phyloP scores from a whole-genome alignment of 2,329 filamentous ascomycete species.

The Pyrenochaeta sp. region DNA sequence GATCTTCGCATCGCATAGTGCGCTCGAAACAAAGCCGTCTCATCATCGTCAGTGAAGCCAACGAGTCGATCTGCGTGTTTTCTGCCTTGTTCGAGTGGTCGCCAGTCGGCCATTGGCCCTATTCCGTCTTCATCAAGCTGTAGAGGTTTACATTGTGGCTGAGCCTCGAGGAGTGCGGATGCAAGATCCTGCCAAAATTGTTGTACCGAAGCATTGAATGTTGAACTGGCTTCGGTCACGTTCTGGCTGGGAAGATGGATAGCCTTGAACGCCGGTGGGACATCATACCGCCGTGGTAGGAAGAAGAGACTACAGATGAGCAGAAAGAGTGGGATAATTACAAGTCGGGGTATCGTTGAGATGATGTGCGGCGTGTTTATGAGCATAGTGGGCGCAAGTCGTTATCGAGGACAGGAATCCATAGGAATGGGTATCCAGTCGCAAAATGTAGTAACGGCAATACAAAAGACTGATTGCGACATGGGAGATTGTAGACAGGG shows the following conservation, averaged over 20 bases:
- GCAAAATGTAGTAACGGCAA: neutral
- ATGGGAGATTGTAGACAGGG: neutral
- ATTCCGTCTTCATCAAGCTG: constrained; percentile 15
- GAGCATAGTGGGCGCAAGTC: constrained; percentile 16
- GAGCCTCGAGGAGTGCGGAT: constrained; percentile 16
- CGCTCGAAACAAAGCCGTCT: constrained; percentile 24
- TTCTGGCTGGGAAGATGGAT: constrained; percentile 9
- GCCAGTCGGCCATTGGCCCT: constrained; percentile 9
- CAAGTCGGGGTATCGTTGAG: constrained; percentile 19
- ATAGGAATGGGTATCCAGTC: neutral
- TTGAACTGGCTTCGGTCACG: constrained; percentile 21
- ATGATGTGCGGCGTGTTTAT: constrained; percentile 15
- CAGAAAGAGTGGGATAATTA: constrained; percentile 19
- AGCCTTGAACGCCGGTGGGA: constrained; percentile 1
- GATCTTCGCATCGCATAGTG: constrained; percentile 33
- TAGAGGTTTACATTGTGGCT: constrained; percentile 22
- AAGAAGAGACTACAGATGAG: constrained; percentile 18
- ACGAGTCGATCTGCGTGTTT: constrained; percentile 18
- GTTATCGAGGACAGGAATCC: constrained; percentile 2
- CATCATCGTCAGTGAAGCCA: constrained; percentile 26
- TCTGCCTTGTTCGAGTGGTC: constrained; percentile 18
- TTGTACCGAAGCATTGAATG: constrained; percentile 16
- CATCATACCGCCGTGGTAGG: constrained; percentile 12
- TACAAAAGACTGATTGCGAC: neutral
- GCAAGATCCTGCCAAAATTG: constrained; percentile 26